phyloP scores from a whole-genome alignment of 169 alveolate genomes.

The Cryptosporidium ryanae region DNA sequence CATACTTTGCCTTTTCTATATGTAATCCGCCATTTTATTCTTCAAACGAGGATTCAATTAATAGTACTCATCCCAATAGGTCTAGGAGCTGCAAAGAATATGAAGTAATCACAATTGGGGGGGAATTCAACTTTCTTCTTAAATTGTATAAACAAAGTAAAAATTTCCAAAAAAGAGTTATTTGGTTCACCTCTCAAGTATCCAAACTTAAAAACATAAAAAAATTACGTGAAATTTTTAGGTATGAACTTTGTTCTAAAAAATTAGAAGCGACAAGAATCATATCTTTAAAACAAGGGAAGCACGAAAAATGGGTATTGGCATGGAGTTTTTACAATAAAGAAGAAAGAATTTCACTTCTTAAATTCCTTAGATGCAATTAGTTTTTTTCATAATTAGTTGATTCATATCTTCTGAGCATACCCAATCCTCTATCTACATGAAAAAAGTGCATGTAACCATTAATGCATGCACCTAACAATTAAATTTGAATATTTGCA shows the following conservation, averaged over 20 bases:
- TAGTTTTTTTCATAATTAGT: background rate
- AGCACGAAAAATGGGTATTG: slow-evolving; percentile 49
- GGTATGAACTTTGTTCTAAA: slow-evolving; percentile 35
- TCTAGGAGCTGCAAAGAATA: slow-evolving; percentile 33
- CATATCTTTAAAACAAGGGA: slow-evolving; percentile 52
- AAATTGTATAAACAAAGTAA: slow-evolving; percentile 75
- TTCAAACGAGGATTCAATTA: slow-evolving; percentile 13
- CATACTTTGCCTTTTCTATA: slow-evolving; percentile 64
- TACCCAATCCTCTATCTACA: background rate
- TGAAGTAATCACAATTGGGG: slow-evolving; percentile 78
- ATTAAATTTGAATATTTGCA: background rate
- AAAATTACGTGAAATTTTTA: slow-evolving; percentile 4
- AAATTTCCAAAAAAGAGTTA: slow-evolving; percentile 29
- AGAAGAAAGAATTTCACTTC: slow-evolving; percentile 41
- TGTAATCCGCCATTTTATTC: slow-evolving; percentile 80
- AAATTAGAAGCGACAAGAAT: slow-evolving; percentile 7
- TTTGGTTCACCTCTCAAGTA: slow-evolving; percentile 80
- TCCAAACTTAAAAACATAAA: slow-evolving; percentile 71
- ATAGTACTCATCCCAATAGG: slow-evolving; percentile 66
- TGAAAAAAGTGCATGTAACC: slow-evolving; percentile 21
- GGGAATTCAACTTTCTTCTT: slow-evolving; percentile 75
- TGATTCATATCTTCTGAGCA: background rate
- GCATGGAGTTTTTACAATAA: slow-evolving; percentile 71
- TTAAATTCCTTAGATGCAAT: slow-evolving; percentile 37
- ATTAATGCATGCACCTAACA: slow-evolving; percentile 3